Base-by-base conservation (phyloP, 176 grass and related monocot genomes). In the Phragmites australis region DNA sequence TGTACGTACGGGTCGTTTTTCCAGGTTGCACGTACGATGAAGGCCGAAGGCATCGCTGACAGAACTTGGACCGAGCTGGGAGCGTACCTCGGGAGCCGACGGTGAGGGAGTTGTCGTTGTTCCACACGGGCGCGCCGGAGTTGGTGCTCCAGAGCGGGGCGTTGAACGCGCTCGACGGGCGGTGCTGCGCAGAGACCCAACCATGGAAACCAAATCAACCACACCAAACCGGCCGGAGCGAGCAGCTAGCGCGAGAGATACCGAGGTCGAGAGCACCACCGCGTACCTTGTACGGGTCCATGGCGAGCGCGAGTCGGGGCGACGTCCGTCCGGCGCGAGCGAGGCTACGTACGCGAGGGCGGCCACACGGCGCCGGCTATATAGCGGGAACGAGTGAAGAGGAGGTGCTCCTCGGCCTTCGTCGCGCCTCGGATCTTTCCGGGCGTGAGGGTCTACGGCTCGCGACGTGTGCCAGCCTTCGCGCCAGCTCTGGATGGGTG, bases 111-210 rank as follows among this genome's bases (percentile, higher is more conserved):
- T 74, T 75, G 71, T 99, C 70, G 81, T 93, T 99, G 96, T 94
- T 98, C 92, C 96, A 99, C 29, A 99, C 96, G 37, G 92, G 96
- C 18, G 92, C 96, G 72, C 96, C 96, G 68, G 96, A 84, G 78
- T 98, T 98, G 84, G 96, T 98, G 75, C 90, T 98, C 92, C 96
- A 98, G 55, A 88, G 52, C 22, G 90, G 86, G 60, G 59, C 79
- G 82, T 91, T 94, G 92, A 79, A 88, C 45, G 75, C 16, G 87
- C 92, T 98, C 13, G 90, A 92, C 53, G 96, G 96, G 3, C 96
- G 90, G 75, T 89, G n/a, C 96, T 98, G 88, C 90, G 74, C 13
- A 31, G 14, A 6, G 15, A 6, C 60, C 15, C 4, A 4, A 66
- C 34, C 34, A 37, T 5, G 5, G 34, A 2, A 58, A 42, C 1